Base-by-base conservation (phyloP, 2,329 filamentous ascomycete species). In the Claviceps sp. region DNA sequence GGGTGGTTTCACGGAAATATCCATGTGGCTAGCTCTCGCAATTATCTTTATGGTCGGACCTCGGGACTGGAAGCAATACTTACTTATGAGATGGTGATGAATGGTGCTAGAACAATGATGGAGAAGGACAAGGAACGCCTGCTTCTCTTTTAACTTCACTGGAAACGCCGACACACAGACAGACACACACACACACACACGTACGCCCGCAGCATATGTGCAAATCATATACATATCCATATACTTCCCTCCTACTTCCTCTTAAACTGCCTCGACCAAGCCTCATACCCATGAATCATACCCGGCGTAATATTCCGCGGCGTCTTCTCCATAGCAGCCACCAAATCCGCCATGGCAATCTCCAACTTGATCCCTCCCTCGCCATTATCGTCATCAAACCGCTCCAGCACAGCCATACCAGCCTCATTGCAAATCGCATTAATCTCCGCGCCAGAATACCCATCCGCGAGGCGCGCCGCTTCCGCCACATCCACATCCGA, bases 381-480 rank as follows among this genome's bases (percentile, higher is more conserved):
- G 20, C 50, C 56, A n/a, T 62, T 57, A 2, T 61, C 59, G 1
- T 66, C 64, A 2, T 67, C 62, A 40, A 58, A 61, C 6, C 64
- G 60, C 4, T 70, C 69, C 51, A 70, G 64, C 13, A 73, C 75
- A 5, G 69, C 66, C 50, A 70, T 62, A 4, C 70, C 71, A 0
- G 72, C 72, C 50, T 66, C 64, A 37, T 70, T 67, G 58, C 76
- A 78, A 3, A 79, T 72, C 4, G 71, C 71, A 53, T 73, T 70
- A 54, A 96, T 79, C 67, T 96, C 91, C 0, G 90, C 89, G 2
- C 90, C 90, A 1, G 88, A 93, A 65, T 86, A 88, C 0, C 88
- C 88, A 7, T 89, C 84, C 0, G 85, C 85, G 47, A 71, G 66
- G 16, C 64, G 62, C 5, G 86, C 86, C 34, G 95, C 69, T 48